Evolutionary conservation across 2,329 filamentous ascomycete species (phyloP), one percentile per base, ranked within the genome.

Genomic region (Coniochaeta sp.): DNA sequence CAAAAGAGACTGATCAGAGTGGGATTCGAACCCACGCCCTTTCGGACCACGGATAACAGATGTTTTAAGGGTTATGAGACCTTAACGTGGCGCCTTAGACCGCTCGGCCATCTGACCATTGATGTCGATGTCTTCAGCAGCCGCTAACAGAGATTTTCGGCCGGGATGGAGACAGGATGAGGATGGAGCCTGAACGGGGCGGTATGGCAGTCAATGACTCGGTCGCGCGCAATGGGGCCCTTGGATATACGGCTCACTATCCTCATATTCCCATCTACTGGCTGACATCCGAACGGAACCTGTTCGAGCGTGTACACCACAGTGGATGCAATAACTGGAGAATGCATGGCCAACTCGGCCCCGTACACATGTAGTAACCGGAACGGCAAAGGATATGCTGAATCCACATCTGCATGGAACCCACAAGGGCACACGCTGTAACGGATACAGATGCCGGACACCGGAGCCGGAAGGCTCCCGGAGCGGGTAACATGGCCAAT

Each of bases 41-140:
- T 52, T 28, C 47, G 47, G 47, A 52, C 47, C 47, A 52, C 47
- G 47, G 47, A 52, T n/a, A 52, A 28, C 47, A 30, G 47, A 52
- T 28, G 22, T 28, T 52, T 52, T 30, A 52, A 30, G 47, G 47
- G 12, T 52, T 52, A 28, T 28, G 47, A 52, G 47, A 30, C 47
- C 47, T 52, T 52, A 52, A 52, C 47, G 47, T 52, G 47, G 47
- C 47, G 47, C 47, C 47, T 52, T 52, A 30, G 47, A 52, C 47
- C 47, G 47, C 47, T 52, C 47, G 47, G 47, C 47, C 47, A 52
- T 52, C 47, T 30, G 5, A 28, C 47, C 47, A 17, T 17, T 28
- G 47, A 2, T 52, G 47, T 52, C 16, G 47, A 52, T 52, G 14
- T 52, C 24, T 12, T 52, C 22, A n/a, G 47, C 22, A 12, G 2